Conservation (phyloP, 2,329 filamentous ascomycete genomes). For the Botrytis tulipae region DNA sequence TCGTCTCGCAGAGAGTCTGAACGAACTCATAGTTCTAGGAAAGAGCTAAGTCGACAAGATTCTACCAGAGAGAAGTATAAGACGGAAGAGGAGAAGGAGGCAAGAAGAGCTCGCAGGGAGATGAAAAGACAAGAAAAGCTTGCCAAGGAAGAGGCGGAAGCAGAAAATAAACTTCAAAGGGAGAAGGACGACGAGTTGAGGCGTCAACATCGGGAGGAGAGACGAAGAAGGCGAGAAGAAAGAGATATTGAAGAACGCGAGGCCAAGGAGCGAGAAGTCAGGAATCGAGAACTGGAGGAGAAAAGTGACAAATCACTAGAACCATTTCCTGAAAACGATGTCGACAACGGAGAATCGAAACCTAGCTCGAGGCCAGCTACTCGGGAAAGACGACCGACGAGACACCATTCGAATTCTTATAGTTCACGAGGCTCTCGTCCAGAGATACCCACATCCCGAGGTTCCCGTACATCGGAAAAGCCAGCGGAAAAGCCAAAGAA, state of each 20-base stretch:
- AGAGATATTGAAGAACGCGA: slow-evolving; percentile 3
- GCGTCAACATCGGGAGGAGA: slow-evolving; percentile 8
- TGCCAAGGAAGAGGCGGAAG: slow-evolving; percentile 15
- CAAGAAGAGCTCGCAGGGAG: slow-evolving; percentile 29
- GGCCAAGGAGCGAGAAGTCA: slow-evolving; percentile 6
- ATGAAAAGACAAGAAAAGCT: slow-evolving; percentile 25
- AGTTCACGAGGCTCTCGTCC: slow-evolving; percentile 13
- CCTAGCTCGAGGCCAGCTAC: background rate
- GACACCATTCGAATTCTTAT: slow-evolving; percentile 6
- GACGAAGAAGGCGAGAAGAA: slow-evolving; percentile 13
- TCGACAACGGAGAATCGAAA: slow-evolving; percentile 8
- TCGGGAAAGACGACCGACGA: slow-evolving; percentile 13
- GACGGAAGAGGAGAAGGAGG: slow-evolving; percentile 32
- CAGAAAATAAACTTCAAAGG: background rate
- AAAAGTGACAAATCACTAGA: background rate
- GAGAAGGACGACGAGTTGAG: slow-evolving; percentile 18
- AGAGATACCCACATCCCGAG: background rate
- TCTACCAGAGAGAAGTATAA: slow-evolving; percentile 25
- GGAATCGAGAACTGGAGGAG: slow-evolving; percentile 1
- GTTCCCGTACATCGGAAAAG: background rate
- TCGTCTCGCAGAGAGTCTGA: slow-evolving; percentile 11
- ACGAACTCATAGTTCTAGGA: background rate
- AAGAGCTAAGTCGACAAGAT: slow-evolving; percentile 23
- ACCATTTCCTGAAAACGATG: slow-evolving; percentile 8
- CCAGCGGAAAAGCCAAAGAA: slow-evolving; percentile 19